Conservation (phyloP, 345 rosid species). For the Salix viminalis region DNA sequence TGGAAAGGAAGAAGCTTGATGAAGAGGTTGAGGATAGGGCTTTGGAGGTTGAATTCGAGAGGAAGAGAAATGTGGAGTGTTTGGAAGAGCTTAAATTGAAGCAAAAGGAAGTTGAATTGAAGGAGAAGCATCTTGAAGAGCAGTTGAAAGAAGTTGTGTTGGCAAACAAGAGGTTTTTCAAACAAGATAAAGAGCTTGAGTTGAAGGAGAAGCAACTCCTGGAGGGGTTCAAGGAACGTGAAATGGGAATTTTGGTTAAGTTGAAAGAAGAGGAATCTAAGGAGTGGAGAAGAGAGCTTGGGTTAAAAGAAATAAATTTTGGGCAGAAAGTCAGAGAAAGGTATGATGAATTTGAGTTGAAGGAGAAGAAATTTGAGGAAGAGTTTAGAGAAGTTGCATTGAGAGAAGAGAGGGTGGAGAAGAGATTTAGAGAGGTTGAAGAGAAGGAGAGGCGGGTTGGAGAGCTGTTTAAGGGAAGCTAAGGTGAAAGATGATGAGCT, state of each 20-base stretch:
- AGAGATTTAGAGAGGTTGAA: no score
- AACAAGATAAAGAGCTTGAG: not conserved
- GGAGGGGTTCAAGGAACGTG: no score
- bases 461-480: not conserved
- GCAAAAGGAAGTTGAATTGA: not conserved
- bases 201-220: not conserved
- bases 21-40: no score
- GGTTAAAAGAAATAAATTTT: not conserved
- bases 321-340: not conserved
- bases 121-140: not conserved
- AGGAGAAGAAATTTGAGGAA: not conserved
- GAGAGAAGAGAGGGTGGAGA: not conserved
- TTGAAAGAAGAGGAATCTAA: conserved; percentile 1
- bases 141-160: not conserved
- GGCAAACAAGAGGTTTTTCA: not conserved
- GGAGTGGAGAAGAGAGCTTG: conserved; percentile 4
- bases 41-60: no score
- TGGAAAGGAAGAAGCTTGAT: no score
- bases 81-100: no score
- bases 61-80: no score
- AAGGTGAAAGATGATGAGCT: not conserved
- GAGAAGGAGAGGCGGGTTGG: not conserved
- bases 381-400: not conserved
- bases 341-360: not conserved
- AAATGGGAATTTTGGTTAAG: not conserved